A percentile compares a stretch with the other conserved stretches of the same genome.
phyloP scores from a whole-genome alignment of 305 asterid genomes.

The Lippia alba region DNA sequence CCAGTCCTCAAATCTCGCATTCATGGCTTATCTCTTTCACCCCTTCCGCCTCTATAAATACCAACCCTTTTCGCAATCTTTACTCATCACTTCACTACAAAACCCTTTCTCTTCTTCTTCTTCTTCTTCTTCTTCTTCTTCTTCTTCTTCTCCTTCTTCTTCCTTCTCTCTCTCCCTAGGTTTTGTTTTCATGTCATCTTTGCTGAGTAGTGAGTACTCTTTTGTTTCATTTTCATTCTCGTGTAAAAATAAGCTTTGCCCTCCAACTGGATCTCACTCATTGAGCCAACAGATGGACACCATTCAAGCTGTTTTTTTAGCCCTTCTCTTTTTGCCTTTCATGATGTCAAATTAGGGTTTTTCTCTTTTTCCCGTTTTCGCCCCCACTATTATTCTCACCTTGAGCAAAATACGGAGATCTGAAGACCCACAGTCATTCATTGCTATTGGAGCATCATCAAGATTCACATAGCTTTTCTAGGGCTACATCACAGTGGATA shows the following conservation, averaged over 20 bases:
- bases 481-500: slow-evolving; percentile 32
- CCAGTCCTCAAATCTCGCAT: slow-evolving; percentile 42
- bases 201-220: background rate
- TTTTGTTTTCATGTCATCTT: too few species aligned
- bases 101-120: background rate
- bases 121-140: background rate
- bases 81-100: slow-evolving; percentile 15
- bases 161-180: background rate
- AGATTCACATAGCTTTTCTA: slow-evolving; percentile 57
- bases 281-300: slow-evolving; percentile 12
- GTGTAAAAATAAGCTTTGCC: background rate
- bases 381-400: background rate
- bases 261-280: slow-evolving; percentile 29
- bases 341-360: slow-evolving; percentile 39
- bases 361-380: background rate
- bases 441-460: slow-evolving; percentile 69
- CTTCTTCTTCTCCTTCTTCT: background rate
- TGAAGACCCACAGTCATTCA: slow-evolving; percentile 41
- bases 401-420: slow-evolving; percentile 17
- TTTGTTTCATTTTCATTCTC: background rate
- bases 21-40: slow-evolving; percentile 11
- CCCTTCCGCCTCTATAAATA: slow-evolving; percentile 41
- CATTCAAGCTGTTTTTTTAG: slow-evolving; percentile 21
- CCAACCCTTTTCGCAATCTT: slow-evolving; percentile 25
- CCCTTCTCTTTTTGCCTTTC: background rate